phyloP scores from a whole-genome alignment of 805 yeast genomes.

The Blastobotrys peoriensis region DNA sequence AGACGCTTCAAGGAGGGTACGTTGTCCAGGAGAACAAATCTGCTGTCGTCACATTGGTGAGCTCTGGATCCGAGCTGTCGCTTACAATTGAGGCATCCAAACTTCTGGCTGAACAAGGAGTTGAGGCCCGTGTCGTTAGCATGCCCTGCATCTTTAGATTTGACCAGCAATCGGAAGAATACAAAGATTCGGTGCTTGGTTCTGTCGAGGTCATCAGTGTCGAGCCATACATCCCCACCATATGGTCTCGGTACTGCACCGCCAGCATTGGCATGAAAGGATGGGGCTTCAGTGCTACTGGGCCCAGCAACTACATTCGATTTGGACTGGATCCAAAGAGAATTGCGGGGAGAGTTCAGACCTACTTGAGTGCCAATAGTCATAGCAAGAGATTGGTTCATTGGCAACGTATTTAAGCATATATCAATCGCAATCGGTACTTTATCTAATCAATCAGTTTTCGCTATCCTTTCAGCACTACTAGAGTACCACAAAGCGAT shows the following conservation, averaged over 20 bases:
- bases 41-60: slow-evolving; percentile 11
- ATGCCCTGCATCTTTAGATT: slow-evolving; percentile 26
- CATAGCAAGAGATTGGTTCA: no score
- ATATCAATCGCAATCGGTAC: no score
- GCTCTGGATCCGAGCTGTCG: slow-evolving; percentile 13
- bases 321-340: background rate
- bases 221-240: slow-evolving; percentile 33
- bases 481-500: no score
- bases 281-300: slow-evolving; percentile 35
- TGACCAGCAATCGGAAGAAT: slow-evolving; percentile 24
- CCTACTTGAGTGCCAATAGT: no score
- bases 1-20: slow-evolving; percentile 11
- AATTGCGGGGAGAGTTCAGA: background rate
- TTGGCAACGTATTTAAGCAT: no score
- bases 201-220: slow-evolving; percentile 28
- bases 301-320: slow-evolving; percentile 28
- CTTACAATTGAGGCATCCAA: slow-evolving; percentile 43
- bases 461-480: no score
- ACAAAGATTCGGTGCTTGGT: slow-evolving; percentile 22
- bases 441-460: no score
- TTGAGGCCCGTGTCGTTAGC: slow-evolving; percentile 26
- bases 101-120: slow-evolving; percentile 22
- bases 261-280: slow-evolving; percentile 33
- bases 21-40: slow-evolving; percentile 7
- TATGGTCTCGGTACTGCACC: slow-evolving; percentile 35